A percentile compares a stretch with the other conserved stretches of the same genome.
Conservation (phyloP, 169 alveolate genomes). For the Cryptosporidium ubiquitum region DNA sequence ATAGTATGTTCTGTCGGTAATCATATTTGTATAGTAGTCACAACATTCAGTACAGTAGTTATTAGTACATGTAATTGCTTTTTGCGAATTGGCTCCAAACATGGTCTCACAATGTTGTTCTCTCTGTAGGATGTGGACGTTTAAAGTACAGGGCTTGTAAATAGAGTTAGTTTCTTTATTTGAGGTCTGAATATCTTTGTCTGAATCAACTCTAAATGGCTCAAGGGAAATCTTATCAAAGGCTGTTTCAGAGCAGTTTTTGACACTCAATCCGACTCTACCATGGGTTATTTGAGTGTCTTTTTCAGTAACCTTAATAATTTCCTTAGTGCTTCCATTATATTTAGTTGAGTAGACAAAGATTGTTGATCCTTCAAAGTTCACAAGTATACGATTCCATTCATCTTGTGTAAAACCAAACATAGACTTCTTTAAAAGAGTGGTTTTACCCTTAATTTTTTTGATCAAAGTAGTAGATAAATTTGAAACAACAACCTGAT, state of each 20-base stretch:
- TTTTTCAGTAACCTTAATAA: not conserved
- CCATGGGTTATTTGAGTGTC: conserved; percentile 70
- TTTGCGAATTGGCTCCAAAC: conserved; percentile 24
- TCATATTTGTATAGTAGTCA: conserved; percentile 77
- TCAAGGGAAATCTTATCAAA: conserved; percentile 76
- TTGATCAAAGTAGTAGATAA: conserved; percentile 21
- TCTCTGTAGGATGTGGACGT: conserved; percentile 61
- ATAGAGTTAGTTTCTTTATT: conserved; percentile 1
- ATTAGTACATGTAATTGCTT: conserved; percentile 63
- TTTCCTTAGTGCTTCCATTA: not conserved
- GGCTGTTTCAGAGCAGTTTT: conserved; percentile 79
- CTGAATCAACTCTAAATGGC: conserved; percentile 57
- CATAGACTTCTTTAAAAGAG: conserved; percentile 20
- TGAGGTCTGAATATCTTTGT: not conserved
- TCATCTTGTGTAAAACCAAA: conserved; percentile 7
- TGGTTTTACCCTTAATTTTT: conserved; percentile 7
- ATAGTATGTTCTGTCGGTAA: conserved; percentile 56
- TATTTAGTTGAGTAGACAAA: conserved; percentile 36
- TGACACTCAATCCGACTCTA: conserved; percentile 76
- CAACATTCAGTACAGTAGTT: conserved; percentile 80
- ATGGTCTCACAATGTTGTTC: conserved; percentile 76
- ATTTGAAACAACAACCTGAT: conserved; percentile 54
- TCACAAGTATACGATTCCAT: conserved; percentile 76
- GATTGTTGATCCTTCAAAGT: conserved; percentile 75
- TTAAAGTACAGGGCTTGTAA: conserved; percentile 45